phyloP scores from a whole-genome alignment of 2,329 filamentous ascomycete species.

The Capronia epimyces region DNA sequence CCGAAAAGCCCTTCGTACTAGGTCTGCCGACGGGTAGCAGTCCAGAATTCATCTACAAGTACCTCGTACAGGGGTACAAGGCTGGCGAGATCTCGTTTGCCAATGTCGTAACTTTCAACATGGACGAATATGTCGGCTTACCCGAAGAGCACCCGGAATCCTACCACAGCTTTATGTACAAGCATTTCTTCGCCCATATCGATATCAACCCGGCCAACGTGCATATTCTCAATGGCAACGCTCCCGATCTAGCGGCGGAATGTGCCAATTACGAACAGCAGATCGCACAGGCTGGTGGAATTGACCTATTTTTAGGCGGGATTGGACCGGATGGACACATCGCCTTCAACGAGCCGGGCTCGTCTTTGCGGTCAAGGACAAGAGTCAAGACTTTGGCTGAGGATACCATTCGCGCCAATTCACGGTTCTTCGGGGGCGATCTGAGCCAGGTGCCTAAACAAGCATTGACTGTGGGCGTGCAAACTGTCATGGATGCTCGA shows the following conservation, averaged over 20 bases:
- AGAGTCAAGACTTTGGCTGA: constrained; percentile 82
- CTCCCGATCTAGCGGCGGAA: constrained; percentile 66
- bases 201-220: constrained; percentile 77
- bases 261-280: constrained; percentile 74
- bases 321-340: constrained; percentile 85
- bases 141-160: constrained; percentile 77
- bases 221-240: constrained; percentile 78
- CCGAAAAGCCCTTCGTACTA: constrained; percentile 70
- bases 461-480: constrained; percentile 78
- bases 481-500: constrained; percentile 72
- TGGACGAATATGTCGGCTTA: constrained; percentile 86
- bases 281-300: constrained; percentile 68
- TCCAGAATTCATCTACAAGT: constrained; percentile 70
- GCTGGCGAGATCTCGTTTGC: constrained; percentile 66
- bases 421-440: constrained; percentile 74
- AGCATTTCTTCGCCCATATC: constrained; percentile 80
- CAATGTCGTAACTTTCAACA: constrained; percentile 88
- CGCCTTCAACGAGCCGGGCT: constrained; percentile 85
- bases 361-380: constrained; percentile 68
- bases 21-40: constrained; percentile 79
- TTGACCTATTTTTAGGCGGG: constrained; percentile 78
- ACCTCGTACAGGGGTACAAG: constrained; percentile 55
- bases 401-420: constrained; percentile 81
- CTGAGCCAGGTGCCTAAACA: constrained; percentile 69
- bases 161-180: constrained; percentile 92